Evolutionary conservation across 306 rosid species (phyloP), one percentile per base, ranked within the genome.

Genomic region (Citrullus mucosospermus): DNA sequence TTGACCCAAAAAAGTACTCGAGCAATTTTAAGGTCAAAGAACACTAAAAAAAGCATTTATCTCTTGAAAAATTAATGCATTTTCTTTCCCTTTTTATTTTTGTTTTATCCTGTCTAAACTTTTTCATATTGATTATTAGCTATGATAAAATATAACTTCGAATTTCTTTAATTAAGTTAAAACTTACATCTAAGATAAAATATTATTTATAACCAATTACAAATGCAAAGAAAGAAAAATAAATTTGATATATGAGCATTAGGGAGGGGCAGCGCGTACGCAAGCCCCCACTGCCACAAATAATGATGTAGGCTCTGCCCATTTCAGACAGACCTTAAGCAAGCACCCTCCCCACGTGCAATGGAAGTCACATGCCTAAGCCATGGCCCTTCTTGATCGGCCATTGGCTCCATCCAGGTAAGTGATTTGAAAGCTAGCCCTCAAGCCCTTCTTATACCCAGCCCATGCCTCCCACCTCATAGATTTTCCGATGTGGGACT

Each of bases 201-300:
- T 25, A 25, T 25, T 25, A 25, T 25, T 25, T 25, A 25, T 25
- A 25, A 25, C 28, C 28, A 25, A 25, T 25, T 25, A 25, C 28
- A 25, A 25, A 25, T 25, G 28, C 28, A 25, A 25, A 25, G 28
- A 25, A 25, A 25, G 28, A 25, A 25, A 2, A 32, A 32, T 32
- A 32, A 32, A 2, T 32, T 32, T 32, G 36, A 32, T 2, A 1
- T 2, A 32, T 32, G 44, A 48, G 53, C 1, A 48, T 25, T 82
- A 75, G 75, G 39, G 1, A 80, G 86, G 73, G 87, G 83, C 81
- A 57, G 86, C 88, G 88, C 89, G 85, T 1, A 87, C 90, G 85
- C 90, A 89, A 76, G 79, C 84, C 85, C 83, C 86, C 81, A 55
- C 87, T 32, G 5, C 39, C 79, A 89, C 86, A 89, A 87, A 89